These are phyloP conservation scores for Cercospora beticola DNA, from an alignment of 2,329 filamentous ascomycete species.

Conservation along the genomic window DNA sequence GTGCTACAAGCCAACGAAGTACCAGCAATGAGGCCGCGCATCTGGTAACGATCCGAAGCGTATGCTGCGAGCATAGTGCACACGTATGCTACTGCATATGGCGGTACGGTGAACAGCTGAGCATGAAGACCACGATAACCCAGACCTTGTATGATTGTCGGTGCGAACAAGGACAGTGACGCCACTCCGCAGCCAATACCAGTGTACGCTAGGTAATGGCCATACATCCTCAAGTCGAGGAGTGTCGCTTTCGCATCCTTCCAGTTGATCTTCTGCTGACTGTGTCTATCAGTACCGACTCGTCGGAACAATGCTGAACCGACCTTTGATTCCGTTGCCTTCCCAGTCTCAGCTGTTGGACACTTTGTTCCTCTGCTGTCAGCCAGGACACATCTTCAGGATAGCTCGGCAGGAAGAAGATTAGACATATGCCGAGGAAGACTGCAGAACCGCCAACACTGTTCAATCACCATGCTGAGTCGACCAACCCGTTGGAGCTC, in stretches of 20 bases:
- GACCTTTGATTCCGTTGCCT: neutral
- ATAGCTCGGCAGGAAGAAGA: neutral
- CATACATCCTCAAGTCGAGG: neutral
- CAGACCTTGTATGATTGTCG: constrained; percentile 60
- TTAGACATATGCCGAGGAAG: neutral
- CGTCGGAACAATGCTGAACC: neutral
- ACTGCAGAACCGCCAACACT: neutral
- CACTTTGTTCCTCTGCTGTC: neutral
- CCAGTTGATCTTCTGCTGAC: neutral
- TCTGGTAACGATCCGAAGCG: neutral
- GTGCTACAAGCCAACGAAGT: neutral
- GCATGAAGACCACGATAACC: constrained; percentile 56
- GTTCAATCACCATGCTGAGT: neutral
- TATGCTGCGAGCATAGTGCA: constrained; percentile 41
- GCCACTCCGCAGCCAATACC: neutral
- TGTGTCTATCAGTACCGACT: neutral
- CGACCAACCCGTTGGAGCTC: neutral
- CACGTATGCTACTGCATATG: constrained; percentile 41
- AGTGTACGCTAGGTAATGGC: neutral
- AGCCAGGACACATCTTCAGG: neutral
- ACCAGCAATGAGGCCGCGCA: neutral
- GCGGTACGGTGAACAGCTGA: constrained; percentile 38
- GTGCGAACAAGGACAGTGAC: neutral
- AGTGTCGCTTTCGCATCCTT: neutral
- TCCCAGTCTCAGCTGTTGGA: neutral